Evolutionary conservation across 2,329 filamentous ascomycete species (phyloP), one percentile per base, ranked within the genome.

Genomic region (Coniella lustricola): DNA sequence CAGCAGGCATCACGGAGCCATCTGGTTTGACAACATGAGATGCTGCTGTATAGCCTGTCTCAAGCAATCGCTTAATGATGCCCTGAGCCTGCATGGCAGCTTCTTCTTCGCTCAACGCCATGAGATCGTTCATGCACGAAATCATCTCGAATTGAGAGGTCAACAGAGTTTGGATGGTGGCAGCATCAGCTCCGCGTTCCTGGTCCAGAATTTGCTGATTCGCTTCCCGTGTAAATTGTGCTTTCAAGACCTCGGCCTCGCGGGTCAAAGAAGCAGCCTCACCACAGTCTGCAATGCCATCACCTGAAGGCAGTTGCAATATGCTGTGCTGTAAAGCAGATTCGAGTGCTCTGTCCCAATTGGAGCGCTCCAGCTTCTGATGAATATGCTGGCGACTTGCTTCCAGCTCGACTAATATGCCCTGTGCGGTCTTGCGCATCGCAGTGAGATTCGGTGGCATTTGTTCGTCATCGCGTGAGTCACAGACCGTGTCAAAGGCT

Each of bases 131-230:
- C 46, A 98, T 78, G 1, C 90, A 88, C 4, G 87, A 75, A 52
- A 97, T 79, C 2, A 90, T 91, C 59, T 96, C 90, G 57, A 98
- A 95, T 60, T 97, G 91, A 12, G 91, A 88, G 46, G 86, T 84
- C 10, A 97, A 77, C 47, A 98, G 76, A 43, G 87, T 79, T 65
- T 96, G 90, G 60, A 95, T 75, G 55, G 87, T 80, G 16, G 79
- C 81, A 17, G 84, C 80, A 62, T 96, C 90, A 12, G 84, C 85
- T 21, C 77, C 75, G 67, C 85, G 91, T 54, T 97, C 90, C 59
- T 93, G 83, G 47, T 97, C 90, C 10, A 90, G 66, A 17, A 96
- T 79, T 45, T 88, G 82, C 12, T 77, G 71, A 55, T 91, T 79
- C 1, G 85, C 79, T 53, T 97, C 93, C 34, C 87, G 79, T 56